Evolutionary conservation across 805 yeast genomes (phyloP).

Genomic region (Brettanomyces bruxellensis): DNA sequence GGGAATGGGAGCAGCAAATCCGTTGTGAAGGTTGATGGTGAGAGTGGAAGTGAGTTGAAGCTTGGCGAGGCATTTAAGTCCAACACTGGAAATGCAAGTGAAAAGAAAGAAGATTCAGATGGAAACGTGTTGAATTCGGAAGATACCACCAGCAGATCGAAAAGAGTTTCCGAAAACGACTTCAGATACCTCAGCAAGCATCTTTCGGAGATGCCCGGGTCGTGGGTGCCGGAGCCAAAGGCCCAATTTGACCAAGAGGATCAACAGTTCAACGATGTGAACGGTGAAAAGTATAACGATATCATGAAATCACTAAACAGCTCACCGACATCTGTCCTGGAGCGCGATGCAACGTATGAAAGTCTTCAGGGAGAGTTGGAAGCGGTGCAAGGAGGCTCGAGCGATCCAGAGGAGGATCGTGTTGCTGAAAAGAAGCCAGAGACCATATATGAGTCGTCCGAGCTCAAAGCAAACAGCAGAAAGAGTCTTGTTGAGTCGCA

Average conservation of each 20-base stretch:
- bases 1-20: too few species aligned
- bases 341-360: conserved; percentile 5
- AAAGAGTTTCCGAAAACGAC: conserved; percentile 11
- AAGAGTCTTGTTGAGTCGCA: neutral
- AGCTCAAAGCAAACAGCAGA: neutral
- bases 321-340: conserved; percentile 10
- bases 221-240: conserved; percentile 17
- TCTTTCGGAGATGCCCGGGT: conserved; percentile 22
- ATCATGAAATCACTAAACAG: conserved; percentile 10
- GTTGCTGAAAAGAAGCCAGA: neutral
- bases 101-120: neutral
- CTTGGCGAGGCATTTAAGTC: too few species aligned
- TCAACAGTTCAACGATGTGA: neutral
- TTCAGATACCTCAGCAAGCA: conserved; percentile 18
- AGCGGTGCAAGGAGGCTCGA: neutral
- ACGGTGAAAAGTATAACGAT: conserved; percentile 5
- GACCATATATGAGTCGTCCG: too few species aligned
- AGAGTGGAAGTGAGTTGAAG: too few species aligned
- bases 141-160: neutral
- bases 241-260: conserved; percentile 6
- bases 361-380: conserved; percentile 15
- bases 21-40: too few species aligned
- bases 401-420: neutral
- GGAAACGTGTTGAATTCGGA: too few species aligned
- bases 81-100: neutral